Evolutionary conservation across 139 green algal species (phyloP), one percentile per base, ranked within the genome.

Genomic region (Desmodesmus armatus): DNA sequence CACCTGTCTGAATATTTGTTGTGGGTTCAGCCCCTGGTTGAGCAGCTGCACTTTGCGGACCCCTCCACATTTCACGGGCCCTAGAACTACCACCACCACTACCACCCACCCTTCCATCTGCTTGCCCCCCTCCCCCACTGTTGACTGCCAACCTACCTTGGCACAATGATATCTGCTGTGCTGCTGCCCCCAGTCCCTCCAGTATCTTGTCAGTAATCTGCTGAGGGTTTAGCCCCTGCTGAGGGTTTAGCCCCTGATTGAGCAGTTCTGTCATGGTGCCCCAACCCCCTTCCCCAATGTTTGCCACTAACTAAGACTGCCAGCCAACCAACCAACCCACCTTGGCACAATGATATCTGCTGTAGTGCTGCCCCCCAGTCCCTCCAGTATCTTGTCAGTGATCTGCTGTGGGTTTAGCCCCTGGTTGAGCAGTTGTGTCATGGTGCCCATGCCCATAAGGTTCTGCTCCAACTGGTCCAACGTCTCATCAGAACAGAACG

Each of bases 401-500:
- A 98, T 94, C 41, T 95, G 85, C 11, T 74, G 51, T 4, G 90
- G 86, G 5, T n/a, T 88, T 23, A 91, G 31, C 6, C 96, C 95
- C 13, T 89, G 39, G 77, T 92, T 89, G 21, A 98, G 80, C 89
- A 96, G 85, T 31, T 92, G 81, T 3, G 90, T 96, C 69, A 96
- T 85, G 78, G 83, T 89, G 25, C 88, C 87, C 72, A 96, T 69
- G 2, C 70, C 75, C 0, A 49, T 29, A 13, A 98, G 91, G 88
- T 96, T 98, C 2, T 44, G 11, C 87, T 98, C 96, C 62, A 98
- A 88, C 82, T 91, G 82, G 3, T 67, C 33, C 23, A 98, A 66
- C 0, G 96, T 98, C 66, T 97, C 95, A 69, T 98, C 96, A 19
- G 91, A 93, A 43, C 93, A 96, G 88, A 98, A 97, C 0, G 96